phyloP scores from a whole-genome alignment of 768 basidiomycete genomes.

The Chalciporus pseudorubinellus region DNA sequence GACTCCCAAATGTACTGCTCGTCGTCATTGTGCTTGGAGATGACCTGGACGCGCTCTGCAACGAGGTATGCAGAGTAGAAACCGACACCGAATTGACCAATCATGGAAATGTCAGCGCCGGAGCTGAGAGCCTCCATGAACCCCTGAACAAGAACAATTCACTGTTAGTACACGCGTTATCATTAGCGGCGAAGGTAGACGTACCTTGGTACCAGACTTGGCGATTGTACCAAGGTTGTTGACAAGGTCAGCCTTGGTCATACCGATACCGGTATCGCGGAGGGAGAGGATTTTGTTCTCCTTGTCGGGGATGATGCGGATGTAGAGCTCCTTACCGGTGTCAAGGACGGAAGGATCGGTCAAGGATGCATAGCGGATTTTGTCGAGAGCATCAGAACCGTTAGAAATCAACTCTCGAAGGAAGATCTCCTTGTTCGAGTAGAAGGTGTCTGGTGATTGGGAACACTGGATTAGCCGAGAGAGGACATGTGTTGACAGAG shows the following conservation, averaged over 20 bases:
- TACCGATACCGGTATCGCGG: constrained; percentile 96
- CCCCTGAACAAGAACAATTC: constrained; percentile 48
- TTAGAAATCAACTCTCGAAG: constrained; percentile 98
- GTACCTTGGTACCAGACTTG: constrained; percentile 89
- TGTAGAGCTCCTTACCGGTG: constrained; percentile 86
- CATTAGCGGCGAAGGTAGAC: constrained; percentile 10
- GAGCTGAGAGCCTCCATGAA: constrained; percentile 99
- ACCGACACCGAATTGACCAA: constrained; percentile 99
- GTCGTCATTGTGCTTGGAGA: constrained; percentile 99
- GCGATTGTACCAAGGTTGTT: constrained; percentile 98
- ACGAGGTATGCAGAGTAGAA: constrained; percentile 99
- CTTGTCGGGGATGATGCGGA: constrained; percentile 94
- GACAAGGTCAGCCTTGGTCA: constrained; percentile 99
- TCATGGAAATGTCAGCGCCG: constrained; percentile 92
- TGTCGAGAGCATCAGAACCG: constrained; percentile 97
- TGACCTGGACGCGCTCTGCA: constrained; percentile 96
- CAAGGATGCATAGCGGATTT: constrained; percentile 95
- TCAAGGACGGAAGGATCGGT: constrained; percentile 93
- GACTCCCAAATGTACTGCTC: constrained; percentile 99
- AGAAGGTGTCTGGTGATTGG: constrained; percentile 81
- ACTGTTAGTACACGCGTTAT: constrained; percentile 8
- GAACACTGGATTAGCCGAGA: constrained; percentile 11
- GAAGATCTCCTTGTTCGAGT: constrained; percentile 99
- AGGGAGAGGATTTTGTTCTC: constrained; percentile 89
- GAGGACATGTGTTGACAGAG: neutral